Conservation (phyloP, 139 green algal genomes). For the Chlamydomonas asymmetrica region DNA sequence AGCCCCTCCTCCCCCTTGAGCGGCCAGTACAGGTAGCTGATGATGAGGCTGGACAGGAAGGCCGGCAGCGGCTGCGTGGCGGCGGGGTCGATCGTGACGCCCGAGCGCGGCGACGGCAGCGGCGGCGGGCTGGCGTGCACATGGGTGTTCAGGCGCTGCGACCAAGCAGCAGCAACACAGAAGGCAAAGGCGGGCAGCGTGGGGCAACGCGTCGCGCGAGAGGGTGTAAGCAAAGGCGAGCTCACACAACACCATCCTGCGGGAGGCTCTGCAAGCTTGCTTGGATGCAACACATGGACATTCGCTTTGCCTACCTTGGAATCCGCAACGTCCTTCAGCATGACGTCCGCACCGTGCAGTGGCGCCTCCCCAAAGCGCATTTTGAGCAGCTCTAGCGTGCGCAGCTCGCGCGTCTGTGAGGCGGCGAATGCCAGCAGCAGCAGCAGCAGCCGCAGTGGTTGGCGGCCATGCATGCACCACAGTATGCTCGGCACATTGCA, state of each 20-base stretch:
- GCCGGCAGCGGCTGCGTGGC: slow-evolving; percentile 20
- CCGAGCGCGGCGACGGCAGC: neutral
- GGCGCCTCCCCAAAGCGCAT: slow-evolving; percentile 82
- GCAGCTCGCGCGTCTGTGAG: slow-evolving; percentile 68
- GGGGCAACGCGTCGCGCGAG: too few relatives aligned
- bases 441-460: too few relatives aligned
- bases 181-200: too few relatives aligned
- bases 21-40: slow-evolving; percentile 92
- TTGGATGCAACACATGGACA: too few relatives aligned
- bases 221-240: too few relatives aligned
- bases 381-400: slow-evolving; percentile 95
- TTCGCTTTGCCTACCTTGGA: too few relatives aligned
- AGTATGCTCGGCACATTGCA: too few relatives aligned
- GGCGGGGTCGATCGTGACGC: neutral
- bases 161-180: too few relatives aligned
- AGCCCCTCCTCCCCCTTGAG: slow-evolving; percentile 25
- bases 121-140: slow-evolving; percentile 42
- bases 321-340: slow-evolving; percentile 87
- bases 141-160: slow-evolving; percentile 80
- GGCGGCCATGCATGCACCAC: too few relatives aligned
- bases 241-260: too few relatives aligned
- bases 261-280: too few relatives aligned
- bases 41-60: slow-evolving; percentile 66
- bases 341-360: slow-evolving; percentile 15
- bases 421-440: too few relatives aligned